These are phyloP conservation scores for Coemansia sp. DNA, from an alignment of 192 early-diverging fungal genomes.

Conservation along the genomic window DNA sequence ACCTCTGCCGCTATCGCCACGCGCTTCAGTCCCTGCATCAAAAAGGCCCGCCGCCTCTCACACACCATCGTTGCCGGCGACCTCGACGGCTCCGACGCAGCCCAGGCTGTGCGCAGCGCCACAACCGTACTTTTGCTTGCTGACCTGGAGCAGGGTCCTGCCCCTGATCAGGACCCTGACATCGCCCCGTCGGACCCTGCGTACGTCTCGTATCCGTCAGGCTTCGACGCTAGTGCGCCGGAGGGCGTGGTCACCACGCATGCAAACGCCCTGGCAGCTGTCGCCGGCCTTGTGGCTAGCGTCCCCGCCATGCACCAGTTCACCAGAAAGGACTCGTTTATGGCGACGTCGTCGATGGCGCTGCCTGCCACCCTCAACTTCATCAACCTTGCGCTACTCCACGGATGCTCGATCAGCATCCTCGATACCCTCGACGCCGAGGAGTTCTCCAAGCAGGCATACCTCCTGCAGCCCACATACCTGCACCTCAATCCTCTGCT, in stretches of 20 bases:
- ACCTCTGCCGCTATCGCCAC: conserved; percentile 22
- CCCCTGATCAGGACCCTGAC: conserved; percentile 17
- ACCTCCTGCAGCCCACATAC: conserved; percentile 36
- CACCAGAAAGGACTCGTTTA: conserved; percentile 28
- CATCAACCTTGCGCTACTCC: conserved; percentile 30
- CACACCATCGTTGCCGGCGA: conserved; percentile 21
- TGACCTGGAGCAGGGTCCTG: conserved; percentile 28
- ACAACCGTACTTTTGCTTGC: conserved; percentile 10
- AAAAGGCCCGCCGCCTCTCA: conserved; percentile 8
- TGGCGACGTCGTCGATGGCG: conserved; percentile 37
- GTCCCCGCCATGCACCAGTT: conserved; percentile 31
- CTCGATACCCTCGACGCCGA: conserved; percentile 45
- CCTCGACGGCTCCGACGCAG: conserved; percentile 20
- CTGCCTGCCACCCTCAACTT: conserved; percentile 33
- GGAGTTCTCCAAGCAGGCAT: conserved; percentile 33
- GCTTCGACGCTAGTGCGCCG: background rate
- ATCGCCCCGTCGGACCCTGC: conserved; percentile 29
- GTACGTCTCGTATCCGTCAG: conserved; percentile 33
- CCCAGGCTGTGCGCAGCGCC: conserved; percentile 13
- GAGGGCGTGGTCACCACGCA: conserved; percentile 42
- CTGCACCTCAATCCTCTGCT: conserved; percentile 33
- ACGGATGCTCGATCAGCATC: conserved; percentile 36
- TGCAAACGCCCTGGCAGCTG: conserved; percentile 39
- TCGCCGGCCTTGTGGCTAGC: conserved; percentile 22
- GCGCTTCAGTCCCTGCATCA: conserved; percentile 1